Conservation (phyloP, 2,329 filamentous ascomycete species). For the Aspergillus phoenicis region DNA sequence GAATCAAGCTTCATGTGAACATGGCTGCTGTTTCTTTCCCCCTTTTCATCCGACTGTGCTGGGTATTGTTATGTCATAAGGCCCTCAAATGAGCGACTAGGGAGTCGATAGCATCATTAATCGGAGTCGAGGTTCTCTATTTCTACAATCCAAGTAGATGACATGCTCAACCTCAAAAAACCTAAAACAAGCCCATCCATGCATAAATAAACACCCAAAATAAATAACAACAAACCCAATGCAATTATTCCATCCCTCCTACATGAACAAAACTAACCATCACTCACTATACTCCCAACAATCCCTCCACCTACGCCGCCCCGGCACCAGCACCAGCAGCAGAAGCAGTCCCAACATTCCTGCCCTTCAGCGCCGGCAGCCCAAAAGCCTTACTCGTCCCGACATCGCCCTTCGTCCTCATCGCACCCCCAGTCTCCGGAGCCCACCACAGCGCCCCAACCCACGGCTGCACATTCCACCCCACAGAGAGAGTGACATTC, state of each 20-base stretch:
- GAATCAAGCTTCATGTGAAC: too few species aligned
- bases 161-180: too few species aligned
- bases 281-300: not conserved
- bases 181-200: too few species aligned
- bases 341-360: constrained; percentile 30
- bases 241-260: not conserved
- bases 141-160: too few species aligned
- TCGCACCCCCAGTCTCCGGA: constrained; percentile 52
- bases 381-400: constrained; percentile 56
- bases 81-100: not conserved
- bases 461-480: constrained; percentile 98
- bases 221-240: not conserved
- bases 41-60: too few species aligned
- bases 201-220: not conserved
- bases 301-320: constrained; percentile 6
- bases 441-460: constrained; percentile 88
- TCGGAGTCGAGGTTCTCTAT: not conserved
- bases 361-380: constrained; percentile 58
- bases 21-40: too few species aligned
- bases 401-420: constrained; percentile 54
- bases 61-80: not conserved
- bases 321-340: constrained; percentile 16
- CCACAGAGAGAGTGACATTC: constrained; percentile 76
- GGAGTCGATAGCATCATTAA: not conserved
- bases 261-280: not conserved